A percentile compares a stretch with the other conserved stretches of the same genome.
Conservation (phyloP, 2,329 filamentous ascomycete species). For the Neocucurbitaria cava region DNA sequence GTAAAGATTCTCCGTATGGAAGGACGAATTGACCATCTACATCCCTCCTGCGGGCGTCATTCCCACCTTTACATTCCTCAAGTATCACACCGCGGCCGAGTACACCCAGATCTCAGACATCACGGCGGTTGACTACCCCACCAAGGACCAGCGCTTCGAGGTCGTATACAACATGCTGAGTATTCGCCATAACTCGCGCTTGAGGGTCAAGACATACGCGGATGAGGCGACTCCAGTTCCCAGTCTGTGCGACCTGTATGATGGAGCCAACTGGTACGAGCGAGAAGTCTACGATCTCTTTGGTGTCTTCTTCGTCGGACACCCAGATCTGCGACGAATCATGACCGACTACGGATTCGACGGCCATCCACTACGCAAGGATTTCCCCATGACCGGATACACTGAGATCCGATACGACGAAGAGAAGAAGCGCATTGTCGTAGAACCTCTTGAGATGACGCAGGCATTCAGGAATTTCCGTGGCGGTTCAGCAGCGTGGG, state of each 20-base stretch:
- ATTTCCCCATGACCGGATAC: slow-evolving; percentile 97
- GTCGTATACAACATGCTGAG: slow-evolving; percentile 97
- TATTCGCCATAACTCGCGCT: slow-evolving; percentile 93
- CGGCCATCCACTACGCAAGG: slow-evolving; percentile 94
- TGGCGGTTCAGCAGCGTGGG: slow-evolving; percentile 72
- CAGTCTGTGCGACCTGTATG: slow-evolving; percentile 83
- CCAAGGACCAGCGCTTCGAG: slow-evolving; percentile 94
- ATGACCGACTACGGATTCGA: slow-evolving; percentile 99
- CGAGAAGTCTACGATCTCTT: slow-evolving; percentile 97
- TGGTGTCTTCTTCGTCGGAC: slow-evolving; percentile 93
- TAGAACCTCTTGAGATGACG: slow-evolving; percentile 95
- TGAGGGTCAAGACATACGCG: slow-evolving; percentile 98
- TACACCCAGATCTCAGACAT: slow-evolving; percentile 93
- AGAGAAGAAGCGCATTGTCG: slow-evolving; percentile 99
- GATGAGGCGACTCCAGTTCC: slow-evolving; percentile 95
- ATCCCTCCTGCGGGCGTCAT: slow-evolving; percentile 87
- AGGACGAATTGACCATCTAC: slow-evolving; percentile 96
- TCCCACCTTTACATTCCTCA: slow-evolving; percentile 92
- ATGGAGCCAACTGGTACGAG: slow-evolving; percentile 99
- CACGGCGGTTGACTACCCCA: slow-evolving; percentile 95
- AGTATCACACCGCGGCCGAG: slow-evolving; percentile 96
- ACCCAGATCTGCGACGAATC: slow-evolving; percentile 94
- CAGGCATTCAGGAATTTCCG: slow-evolving; percentile 99
- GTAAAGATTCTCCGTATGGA: slow-evolving; percentile 88
- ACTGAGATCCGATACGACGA: slow-evolving; percentile 98